A percentile compares a stretch with the other conserved stretches of the same genome.
Conservation (phyloP, 2,329 filamentous ascomycete species). For the Microascus cirrosus region DNA sequence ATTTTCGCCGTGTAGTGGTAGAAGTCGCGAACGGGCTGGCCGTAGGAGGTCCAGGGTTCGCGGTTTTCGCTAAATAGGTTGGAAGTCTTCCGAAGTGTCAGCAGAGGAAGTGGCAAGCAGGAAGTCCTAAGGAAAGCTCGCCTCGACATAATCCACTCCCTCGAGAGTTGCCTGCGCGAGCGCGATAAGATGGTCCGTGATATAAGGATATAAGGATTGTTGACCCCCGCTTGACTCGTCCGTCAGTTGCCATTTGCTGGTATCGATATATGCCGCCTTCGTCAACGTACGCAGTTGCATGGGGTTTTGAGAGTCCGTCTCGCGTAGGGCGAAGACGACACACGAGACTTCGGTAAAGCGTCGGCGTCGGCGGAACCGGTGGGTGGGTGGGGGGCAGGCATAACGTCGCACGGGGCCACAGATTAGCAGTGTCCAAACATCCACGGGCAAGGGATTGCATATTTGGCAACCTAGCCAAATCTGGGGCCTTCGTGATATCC, state of each 20-base stretch:
- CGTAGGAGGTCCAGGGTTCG: neutral
- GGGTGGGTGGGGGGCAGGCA: neutral
- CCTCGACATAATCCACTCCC: neutral
- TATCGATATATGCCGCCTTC: neutral
- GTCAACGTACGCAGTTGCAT: neutral
- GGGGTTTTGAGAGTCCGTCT: neutral
- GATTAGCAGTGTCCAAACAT: neutral
- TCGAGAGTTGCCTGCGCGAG: neutral
- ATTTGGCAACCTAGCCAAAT: too few species aligned
- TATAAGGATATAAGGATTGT: neutral
- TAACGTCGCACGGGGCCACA: neutral
- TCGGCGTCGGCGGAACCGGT: neutral
- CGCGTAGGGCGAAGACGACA: neutral
- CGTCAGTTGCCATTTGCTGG: neutral
- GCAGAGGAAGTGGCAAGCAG: neutral
- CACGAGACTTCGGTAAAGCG: neutral
- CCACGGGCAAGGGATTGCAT: neutral
- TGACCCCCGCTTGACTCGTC: neutral
- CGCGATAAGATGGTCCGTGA: neutral
- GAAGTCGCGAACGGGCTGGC: neutral
- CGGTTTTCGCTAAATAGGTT: neutral
- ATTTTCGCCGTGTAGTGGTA: neutral
- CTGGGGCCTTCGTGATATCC: neutral
- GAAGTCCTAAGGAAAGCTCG: neutral
- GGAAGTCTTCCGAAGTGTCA: neutral